phyloP scores from a whole-genome alignment of 352 stramenopile species.

The Plasmopara viticola region DNA sequence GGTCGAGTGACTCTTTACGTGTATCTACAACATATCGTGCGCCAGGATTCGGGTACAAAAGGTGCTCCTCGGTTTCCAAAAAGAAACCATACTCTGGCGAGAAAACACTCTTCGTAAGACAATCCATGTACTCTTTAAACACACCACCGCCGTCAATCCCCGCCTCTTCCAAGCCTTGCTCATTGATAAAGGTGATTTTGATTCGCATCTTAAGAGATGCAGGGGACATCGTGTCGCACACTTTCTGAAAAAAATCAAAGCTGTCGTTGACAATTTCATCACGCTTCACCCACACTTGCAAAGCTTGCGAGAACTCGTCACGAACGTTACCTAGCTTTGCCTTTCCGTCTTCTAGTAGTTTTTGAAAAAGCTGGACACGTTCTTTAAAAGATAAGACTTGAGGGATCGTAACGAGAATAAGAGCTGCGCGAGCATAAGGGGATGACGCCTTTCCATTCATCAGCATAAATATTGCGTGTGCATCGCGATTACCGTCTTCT shows the following conservation, averaged over 20 bases:
- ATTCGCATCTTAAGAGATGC: conserved; percentile 81
- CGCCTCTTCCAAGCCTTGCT: conserved; percentile 90
- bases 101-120: conserved; percentile 88
- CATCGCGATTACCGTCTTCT: conserved; percentile 35
- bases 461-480: conserved; percentile 44
- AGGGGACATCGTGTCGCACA: conserved; percentile 48
- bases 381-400: conserved; percentile 78
- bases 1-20: conserved; percentile 73
- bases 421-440: conserved; percentile 34
- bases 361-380: conserved; percentile 68
- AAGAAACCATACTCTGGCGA: conserved; percentile 80
- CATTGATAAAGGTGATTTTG: conserved; percentile 91
- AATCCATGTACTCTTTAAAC: conserved; percentile 97
- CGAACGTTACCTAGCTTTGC: conserved; percentile 34
- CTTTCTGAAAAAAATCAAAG: conserved; percentile 72
- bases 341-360: conserved; percentile 64
- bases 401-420: conserved; percentile 67
- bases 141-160: conserved; percentile 96
- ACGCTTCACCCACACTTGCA: conserved; percentile 62
- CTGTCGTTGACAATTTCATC: conserved; percentile 89
- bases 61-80: conserved; percentile 60
- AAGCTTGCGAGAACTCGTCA: conserved; percentile 45
- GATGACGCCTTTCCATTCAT: conserved; percentile 30
- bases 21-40: conserved; percentile 64
- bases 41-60: conserved; percentile 94